A percentile compares a stretch with the other conserved stretches of the same genome.
These are phyloP conservation scores for Amoebophrya sp. DNA, from an alignment of 169 alveolate genomes.

Conservation along the genomic window DNA sequence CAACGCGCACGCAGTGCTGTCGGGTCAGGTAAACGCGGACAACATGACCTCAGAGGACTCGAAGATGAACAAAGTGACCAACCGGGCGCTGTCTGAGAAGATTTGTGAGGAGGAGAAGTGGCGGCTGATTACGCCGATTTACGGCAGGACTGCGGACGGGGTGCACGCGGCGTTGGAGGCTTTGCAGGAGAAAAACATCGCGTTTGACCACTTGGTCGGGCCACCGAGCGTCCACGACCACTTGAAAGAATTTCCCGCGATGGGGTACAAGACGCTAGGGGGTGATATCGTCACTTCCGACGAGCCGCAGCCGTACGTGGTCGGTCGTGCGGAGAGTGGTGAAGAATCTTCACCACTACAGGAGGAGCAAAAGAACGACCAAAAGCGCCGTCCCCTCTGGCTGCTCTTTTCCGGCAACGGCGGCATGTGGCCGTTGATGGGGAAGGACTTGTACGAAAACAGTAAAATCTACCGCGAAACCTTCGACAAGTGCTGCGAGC, in stretches of 20 bases:
- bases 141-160: not conserved
- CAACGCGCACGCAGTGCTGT: not conserved
- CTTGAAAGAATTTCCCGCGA: not conserved
- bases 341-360: too few species aligned
- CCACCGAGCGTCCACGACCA: not conserved
- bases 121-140: not conserved
- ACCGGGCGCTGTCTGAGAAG: too few species aligned
- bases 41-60: not conserved
- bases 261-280: not conserved
- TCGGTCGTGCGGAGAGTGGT: not conserved
- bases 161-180: not conserved
- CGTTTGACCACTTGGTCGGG: not conserved
- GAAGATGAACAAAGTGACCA: not conserved
- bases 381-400: not conserved
- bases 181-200: not conserved
- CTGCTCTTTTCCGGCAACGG: not conserved
- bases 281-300: not conserved
- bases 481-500: not conserved
- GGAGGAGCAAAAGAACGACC: not conserved
- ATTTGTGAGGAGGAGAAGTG: not conserved
- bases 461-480: not conserved
- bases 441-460: not conserved
- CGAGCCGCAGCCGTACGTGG: not conserved
- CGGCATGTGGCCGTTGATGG: constrained; percentile 25
- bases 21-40: not conserved